phyloP scores from a whole-genome alignment of 1,284 basidiomycete genomes.

The Stygiomarasmius scandens region DNA sequence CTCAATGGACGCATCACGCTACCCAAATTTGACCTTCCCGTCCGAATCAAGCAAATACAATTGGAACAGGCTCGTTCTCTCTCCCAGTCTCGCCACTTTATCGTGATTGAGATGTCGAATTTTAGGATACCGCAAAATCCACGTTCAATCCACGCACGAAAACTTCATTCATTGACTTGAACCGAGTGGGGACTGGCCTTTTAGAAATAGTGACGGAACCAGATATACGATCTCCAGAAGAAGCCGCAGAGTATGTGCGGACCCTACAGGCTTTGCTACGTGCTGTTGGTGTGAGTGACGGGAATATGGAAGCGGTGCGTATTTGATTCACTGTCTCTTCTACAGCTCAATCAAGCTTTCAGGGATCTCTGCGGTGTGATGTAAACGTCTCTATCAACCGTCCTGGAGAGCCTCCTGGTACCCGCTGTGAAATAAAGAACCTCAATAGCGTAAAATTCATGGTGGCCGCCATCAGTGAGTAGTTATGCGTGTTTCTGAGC shows the following conservation, averaged over 20 bases:
- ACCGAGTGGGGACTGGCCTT: conserved; percentile 86
- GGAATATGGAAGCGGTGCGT: conserved; percentile 94
- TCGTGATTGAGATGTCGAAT: conserved; percentile 10
- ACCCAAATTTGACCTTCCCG: conserved; percentile 43
- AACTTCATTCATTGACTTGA: conserved; percentile 81
- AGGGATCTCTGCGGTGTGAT: conserved; percentile 95
- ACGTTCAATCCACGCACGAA: conserved; percentile 62
- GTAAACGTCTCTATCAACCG: conserved; percentile 92
- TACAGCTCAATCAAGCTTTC: background rate
- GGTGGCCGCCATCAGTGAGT: conserved; percentile 83
- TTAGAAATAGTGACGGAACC: conserved; percentile 98
- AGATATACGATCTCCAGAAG: conserved; percentile 88
- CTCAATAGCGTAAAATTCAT: conserved; percentile 91
- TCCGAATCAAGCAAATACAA: conserved; percentile 93
- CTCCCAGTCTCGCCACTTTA: background rate
- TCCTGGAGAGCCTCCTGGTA: conserved; percentile 68
- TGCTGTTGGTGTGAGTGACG: conserved; percentile 86
- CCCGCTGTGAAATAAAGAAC: conserved; percentile 97
- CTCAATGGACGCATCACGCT: conserved; percentile 59
- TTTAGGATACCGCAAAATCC: conserved; percentile 95
- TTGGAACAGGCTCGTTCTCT: conserved; percentile 79
- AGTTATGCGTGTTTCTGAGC: background rate
- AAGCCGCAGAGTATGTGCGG: conserved; percentile 89
- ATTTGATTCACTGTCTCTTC: background rate
- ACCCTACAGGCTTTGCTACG: conserved; percentile 84